phyloP scores from a whole-genome alignment of 108 stramenopile genomes.

The Nannochloropsis gaditana region DNA sequence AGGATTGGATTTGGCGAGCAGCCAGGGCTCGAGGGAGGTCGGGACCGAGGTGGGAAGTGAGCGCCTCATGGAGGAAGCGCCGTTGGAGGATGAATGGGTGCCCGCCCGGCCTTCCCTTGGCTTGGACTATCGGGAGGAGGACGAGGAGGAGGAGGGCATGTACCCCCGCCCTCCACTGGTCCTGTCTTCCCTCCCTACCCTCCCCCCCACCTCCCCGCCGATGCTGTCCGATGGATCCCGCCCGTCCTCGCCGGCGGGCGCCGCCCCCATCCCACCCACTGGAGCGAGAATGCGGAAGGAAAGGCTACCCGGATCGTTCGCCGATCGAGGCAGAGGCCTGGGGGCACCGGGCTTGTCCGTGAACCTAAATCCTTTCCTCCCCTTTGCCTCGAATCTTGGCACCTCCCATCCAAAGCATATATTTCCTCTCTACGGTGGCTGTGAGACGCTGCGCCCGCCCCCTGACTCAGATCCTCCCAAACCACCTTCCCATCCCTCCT shows the following conservation, averaged over 20 bases:
- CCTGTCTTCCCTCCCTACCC: background rate
- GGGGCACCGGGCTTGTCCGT: too few species aligned
- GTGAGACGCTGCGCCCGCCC: background rate
- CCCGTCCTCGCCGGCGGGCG: too few species aligned
- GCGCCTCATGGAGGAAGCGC: background rate
- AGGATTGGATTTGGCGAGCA: background rate
- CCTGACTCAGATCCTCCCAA: background rate
- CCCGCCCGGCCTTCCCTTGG: background rate
- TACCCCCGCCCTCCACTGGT: background rate
- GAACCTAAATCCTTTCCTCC: too few species aligned
- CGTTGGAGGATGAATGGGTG: background rate
- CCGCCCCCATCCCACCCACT: too few species aligned
- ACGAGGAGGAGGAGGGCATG: constrained; percentile 9
- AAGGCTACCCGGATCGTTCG: too few species aligned
- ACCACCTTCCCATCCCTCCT: background rate
- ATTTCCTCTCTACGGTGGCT: background rate
- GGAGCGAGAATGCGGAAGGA: too few species aligned
- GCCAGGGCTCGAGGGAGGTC: background rate
- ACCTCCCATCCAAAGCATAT: too few species aligned
- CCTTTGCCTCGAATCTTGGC: too few species aligned
- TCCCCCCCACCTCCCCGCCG: background rate
- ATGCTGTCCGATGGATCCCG: too few species aligned
- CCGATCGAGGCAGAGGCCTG: too few species aligned
- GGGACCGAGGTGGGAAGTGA: background rate
- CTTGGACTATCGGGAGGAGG: background rate